Percentiles rank a stretch among this genome's conserved stretches.
Evolutionary conservation across 768 basidiomycete species (phyloP).

Genomic region (Postia placenta): DNA sequence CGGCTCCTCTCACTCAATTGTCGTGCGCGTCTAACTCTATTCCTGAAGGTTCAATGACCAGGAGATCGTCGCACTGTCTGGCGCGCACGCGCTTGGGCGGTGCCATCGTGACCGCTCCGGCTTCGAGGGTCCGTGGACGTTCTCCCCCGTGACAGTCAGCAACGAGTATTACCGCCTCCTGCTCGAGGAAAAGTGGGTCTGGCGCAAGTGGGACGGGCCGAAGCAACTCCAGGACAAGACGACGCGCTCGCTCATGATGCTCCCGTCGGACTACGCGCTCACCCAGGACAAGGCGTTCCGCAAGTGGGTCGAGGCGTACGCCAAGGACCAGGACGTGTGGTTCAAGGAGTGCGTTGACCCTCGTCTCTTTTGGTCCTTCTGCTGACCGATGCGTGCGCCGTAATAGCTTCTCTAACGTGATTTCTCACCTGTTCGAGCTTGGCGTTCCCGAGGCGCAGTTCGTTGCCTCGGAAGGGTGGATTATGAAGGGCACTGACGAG

Average conservation of each 20-base stretch:
- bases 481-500: conserved; percentile 48
- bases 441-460: conserved; percentile 86
- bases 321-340: conserved; percentile 78
- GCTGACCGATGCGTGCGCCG: conserved; percentile 8
- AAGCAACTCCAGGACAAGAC: conserved; percentile 93
- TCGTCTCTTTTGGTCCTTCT: neutral
- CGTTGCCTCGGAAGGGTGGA: conserved; percentile 67
- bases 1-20: too few relatives aligned
- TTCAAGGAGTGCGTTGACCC: conserved; percentile 78
- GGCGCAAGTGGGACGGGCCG: conserved; percentile 93
- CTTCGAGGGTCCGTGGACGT: conserved; percentile 91
- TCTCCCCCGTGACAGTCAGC: conserved; percentile 83
- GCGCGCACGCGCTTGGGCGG: conserved; percentile 93
- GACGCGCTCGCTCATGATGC: conserved; percentile 89
- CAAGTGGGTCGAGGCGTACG: conserved; percentile 83
- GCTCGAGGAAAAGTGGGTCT: conserved; percentile 88
- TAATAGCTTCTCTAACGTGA: conserved; percentile 78
- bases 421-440: conserved; percentile 82
- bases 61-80: conserved; percentile 92
- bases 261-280: conserved; percentile 92
- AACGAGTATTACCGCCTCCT: conserved; percentile 87
- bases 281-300: conserved; percentile 89
- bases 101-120: conserved; percentile 82
- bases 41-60: conserved; percentile 77
- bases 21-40: too few relatives aligned